These are phyloP conservation scores for Aspergillus jensenii DNA, from an alignment of 2,329 filamentous ascomycete genomes.

Conservation along the genomic window DNA sequence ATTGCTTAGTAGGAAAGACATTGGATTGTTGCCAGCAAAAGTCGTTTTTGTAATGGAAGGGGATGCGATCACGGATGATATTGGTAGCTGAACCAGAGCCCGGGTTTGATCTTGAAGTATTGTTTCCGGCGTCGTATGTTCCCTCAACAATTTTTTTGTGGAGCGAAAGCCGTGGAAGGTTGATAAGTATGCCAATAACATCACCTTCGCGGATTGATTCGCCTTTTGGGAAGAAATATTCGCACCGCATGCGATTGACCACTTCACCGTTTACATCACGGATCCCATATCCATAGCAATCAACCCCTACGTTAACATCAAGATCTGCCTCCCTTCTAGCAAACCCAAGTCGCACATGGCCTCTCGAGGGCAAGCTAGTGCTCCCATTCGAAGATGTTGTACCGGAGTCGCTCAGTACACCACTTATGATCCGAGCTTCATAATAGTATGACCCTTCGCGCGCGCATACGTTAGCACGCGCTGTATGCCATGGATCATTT, in stretches of 20 bases:
- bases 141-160: slow-evolving; percentile 88
- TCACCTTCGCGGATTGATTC: slow-evolving; percentile 85
- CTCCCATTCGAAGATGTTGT: slow-evolving; percentile 20
- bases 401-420: slow-evolving; percentile 43
- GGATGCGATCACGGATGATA: slow-evolving; percentile 90
- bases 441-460: slow-evolving; percentile 91
- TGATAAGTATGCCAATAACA: slow-evolving; percentile 90
- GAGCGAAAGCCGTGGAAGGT: slow-evolving; percentile 77
- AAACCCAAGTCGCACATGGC: slow-evolving; percentile 51
- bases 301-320: slow-evolving; percentile 70
- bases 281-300: slow-evolving; percentile 93
- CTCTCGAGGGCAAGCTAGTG: slow-evolving; percentile 30
- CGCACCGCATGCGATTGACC: slow-evolving; percentile 89
- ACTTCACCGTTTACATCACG: slow-evolving; percentile 88
- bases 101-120: slow-evolving; percentile 25
- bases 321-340: slow-evolving; percentile 47
- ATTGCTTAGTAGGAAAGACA: slow-evolving; percentile 74
- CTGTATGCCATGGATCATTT: slow-evolving; percentile 89
- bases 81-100: slow-evolving; percentile 64
- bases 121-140: slow-evolving; percentile 74
- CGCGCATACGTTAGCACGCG: slow-evolving; percentile 84
- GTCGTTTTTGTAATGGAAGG: slow-evolving; percentile 89
- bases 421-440: slow-evolving; percentile 85
- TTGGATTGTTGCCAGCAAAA: slow-evolving; percentile 78
- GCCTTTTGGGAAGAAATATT: slow-evolving; percentile 77